Conservation (phyloP, 208 protist genomes). For the Polymyxa betae region DNA sequence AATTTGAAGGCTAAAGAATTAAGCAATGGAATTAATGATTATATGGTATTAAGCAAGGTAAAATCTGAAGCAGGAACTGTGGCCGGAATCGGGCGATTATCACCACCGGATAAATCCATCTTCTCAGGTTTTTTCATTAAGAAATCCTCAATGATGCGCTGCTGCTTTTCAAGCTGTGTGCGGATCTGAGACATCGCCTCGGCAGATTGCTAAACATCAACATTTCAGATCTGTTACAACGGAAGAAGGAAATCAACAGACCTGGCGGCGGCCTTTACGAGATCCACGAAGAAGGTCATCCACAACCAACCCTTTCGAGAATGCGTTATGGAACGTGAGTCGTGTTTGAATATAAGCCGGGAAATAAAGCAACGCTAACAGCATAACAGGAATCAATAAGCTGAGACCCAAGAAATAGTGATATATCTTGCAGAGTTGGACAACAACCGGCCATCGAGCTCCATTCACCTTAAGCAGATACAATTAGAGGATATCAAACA, state of each 20-base stretch:
- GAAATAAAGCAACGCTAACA: slow-evolving; percentile 46
- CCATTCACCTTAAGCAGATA: neutral
- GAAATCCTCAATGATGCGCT: slow-evolving; percentile 12
- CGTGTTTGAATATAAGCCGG: slow-evolving; percentile 57
- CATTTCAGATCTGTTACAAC: neutral
- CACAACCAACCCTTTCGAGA: slow-evolving; percentile 51
- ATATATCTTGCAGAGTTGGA: slow-evolving; percentile 32
- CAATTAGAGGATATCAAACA: neutral
- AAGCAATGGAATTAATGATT: neutral
- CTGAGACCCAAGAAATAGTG: slow-evolving; percentile 24
- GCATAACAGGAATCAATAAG: neutral
- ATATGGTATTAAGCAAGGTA: neutral
- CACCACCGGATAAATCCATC: neutral
- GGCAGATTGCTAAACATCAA: neutral
- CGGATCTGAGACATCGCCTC: slow-evolving; percentile 44
- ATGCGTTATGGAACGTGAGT: slow-evolving; percentile 59
- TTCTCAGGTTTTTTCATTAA: neutral
- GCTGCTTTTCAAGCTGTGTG: slow-evolving; percentile 42
- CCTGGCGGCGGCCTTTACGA: slow-evolving; percentile 9
- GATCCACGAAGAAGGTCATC: slow-evolving; percentile 45
- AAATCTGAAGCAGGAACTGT: slow-evolving; percentile 4
- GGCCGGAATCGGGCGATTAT: slow-evolving; percentile 1
- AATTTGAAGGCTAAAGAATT: neutral
- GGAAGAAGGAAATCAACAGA: neutral
- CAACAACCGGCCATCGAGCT: slow-evolving; percentile 5